A percentile compares a stretch with the other conserved stretches of the same genome.
Evolutionary conservation across 2,329 filamentous ascomycete species (phyloP).

Genomic region (Apiospora saccharicola): DNA sequence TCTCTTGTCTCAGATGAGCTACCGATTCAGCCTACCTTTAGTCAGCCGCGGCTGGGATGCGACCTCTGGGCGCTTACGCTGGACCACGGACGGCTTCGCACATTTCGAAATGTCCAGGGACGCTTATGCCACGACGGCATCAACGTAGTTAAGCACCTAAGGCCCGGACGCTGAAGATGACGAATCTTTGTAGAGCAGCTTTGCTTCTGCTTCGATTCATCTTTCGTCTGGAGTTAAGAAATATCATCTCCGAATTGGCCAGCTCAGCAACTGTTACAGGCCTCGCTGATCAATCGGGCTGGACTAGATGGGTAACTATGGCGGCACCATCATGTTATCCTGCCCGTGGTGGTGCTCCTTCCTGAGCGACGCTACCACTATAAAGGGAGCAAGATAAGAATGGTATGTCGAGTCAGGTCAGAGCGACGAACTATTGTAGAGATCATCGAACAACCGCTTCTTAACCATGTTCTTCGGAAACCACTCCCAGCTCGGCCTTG

Average conservation of each 20-base stretch:
- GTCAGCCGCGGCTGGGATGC: background rate
- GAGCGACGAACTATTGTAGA: too few relatives aligned
- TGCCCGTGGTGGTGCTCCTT: background rate
- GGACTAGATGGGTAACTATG: background rate
- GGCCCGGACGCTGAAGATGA: background rate
- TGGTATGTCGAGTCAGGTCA: background rate
- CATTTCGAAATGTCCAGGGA: constrained; percentile 4
- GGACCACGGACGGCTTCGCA: background rate
- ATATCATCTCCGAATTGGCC: background rate
- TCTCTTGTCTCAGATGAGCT: background rate
- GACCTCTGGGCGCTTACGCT: background rate
- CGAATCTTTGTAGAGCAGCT: too few relatives aligned
- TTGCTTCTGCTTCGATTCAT: background rate
- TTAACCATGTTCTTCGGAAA: constrained; percentile 22
- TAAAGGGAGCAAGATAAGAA: background rate
- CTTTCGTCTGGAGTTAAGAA: background rate
- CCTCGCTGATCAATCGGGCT: background rate
- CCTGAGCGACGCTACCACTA: background rate
- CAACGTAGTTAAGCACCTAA: background rate
- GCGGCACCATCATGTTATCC: too few relatives aligned
- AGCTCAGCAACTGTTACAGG: background rate
- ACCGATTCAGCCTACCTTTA: background rate
- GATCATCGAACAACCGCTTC: background rate
- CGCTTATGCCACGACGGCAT: too few relatives aligned
- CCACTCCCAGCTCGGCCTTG: constrained; percentile 38